These are phyloP conservation scores for Hippophae gyantsensis DNA, from an alignment of 306 rosid species.

Conservation along the genomic window DNA sequence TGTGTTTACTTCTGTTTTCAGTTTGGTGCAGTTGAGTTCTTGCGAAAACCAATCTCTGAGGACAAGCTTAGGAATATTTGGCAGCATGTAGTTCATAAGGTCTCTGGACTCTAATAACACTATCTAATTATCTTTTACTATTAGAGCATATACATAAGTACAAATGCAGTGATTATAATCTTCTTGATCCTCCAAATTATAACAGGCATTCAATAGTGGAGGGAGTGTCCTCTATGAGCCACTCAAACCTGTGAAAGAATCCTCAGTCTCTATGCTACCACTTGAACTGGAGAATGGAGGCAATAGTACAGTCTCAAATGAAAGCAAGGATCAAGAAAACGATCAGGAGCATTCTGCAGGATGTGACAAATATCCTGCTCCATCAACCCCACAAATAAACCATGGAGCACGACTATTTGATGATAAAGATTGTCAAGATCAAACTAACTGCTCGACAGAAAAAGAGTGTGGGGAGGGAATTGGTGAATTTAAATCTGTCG, in stretches of 20 bases:
- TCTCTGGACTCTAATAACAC: slow-evolving; percentile 24
- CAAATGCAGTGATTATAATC: slow-evolving; percentile 7
- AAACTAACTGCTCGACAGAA: slow-evolving; percentile 47
- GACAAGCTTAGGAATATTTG: slow-evolving; percentile 89
- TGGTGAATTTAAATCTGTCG: slow-evolving; percentile 72
- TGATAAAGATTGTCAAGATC: slow-evolving; percentile 86
- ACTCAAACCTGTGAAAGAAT: slow-evolving; percentile 59
- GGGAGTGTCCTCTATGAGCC: slow-evolving; percentile 35
- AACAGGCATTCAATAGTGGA: slow-evolving; percentile 85
- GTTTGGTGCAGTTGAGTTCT: slow-evolving; percentile 95
- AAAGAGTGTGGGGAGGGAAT: slow-evolving; percentile 68
- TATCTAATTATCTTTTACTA: slow-evolving; percentile 3
- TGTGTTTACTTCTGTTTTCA: slow-evolving; percentile 22
- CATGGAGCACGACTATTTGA: slow-evolving; percentile 63
- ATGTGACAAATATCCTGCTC: slow-evolving; percentile 88
- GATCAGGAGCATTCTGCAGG: slow-evolving; percentile 47
- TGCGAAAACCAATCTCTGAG: slow-evolving; percentile 77
- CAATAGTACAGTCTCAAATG: slow-evolving; percentile 23
- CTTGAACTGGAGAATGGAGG: slow-evolving; percentile 34
- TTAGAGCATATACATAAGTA: background rate
- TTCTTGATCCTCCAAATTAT: slow-evolving; percentile 30
- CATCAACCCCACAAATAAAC: slow-evolving; percentile 84
- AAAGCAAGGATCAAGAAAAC: slow-evolving; percentile 34
- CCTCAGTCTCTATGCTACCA: slow-evolving; percentile 42
- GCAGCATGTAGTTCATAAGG: slow-evolving; percentile 99